phyloP scores from a whole-genome alignment of 2,329 filamentous ascomycete genomes.

The Penicillium glabrum region DNA sequence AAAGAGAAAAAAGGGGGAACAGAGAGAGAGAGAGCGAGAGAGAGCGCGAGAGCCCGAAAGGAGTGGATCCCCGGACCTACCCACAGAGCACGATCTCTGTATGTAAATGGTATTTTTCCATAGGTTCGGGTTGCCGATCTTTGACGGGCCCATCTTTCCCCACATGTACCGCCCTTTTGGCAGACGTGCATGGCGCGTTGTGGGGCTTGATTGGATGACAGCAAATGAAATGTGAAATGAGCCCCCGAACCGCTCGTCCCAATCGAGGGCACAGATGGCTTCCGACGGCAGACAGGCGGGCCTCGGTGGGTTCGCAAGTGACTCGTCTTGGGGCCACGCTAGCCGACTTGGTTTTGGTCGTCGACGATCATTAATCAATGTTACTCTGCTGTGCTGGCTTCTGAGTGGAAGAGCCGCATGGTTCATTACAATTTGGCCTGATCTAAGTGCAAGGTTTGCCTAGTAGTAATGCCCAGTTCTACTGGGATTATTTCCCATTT shows the following conservation, averaged over 20 bases:
- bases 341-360: neutral
- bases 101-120: neutral
- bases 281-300: slow-evolving; percentile 9
- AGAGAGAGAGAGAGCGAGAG: neutral
- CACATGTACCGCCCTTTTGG: slow-evolving; percentile 12
- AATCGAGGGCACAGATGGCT: slow-evolving; percentile 14
- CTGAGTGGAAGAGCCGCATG: slow-evolving; percentile 3
- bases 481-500: neutral
- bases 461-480: too few relatives aligned
- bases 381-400: neutral
- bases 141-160: slow-evolving; percentile 9
- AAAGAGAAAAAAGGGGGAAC: neutral
- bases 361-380: neutral
- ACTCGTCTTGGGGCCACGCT: slow-evolving; percentile 5
- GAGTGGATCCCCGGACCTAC: neutral
- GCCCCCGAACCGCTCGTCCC: slow-evolving; percentile 1
- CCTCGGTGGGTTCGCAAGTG: slow-evolving; percentile 11
- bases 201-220: slow-evolving; percentile 8
- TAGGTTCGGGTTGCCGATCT: slow-evolving; percentile 8
- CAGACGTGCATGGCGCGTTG: slow-evolving; percentile 8
- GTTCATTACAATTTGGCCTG: slow-evolving; percentile 2
- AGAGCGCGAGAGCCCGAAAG: neutral
- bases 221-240: slow-evolving; percentile 18
- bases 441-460: too few relatives aligned
- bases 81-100: neutral